Conservation (phyloP, 176 grass and related monocot genomes). For the Eragrostis curvula region DNA sequence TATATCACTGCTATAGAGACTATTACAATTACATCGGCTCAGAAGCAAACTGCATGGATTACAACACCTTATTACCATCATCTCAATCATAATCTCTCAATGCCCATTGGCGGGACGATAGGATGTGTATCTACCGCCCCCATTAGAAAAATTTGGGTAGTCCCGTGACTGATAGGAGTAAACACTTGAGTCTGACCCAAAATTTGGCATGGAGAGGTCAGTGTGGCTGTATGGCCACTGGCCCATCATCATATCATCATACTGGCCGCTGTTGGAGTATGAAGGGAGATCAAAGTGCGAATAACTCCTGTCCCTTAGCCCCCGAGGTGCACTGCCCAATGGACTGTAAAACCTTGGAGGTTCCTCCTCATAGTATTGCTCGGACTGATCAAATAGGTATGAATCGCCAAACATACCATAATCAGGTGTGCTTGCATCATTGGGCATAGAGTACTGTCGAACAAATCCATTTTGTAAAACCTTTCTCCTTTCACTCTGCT, state of each 20-base stretch:
- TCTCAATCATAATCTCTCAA: constrained; percentile 58
- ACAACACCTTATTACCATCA: constrained; percentile 69
- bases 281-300: constrained; percentile 65
- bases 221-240: constrained; percentile 63
- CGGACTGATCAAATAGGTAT: constrained; percentile 49
- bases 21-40: constrained; percentile 71
- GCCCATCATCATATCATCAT: constrained; percentile 64
- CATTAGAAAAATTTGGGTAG: constrained; percentile 51
- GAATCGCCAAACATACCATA: constrained; percentile 58
- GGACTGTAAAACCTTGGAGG: constrained; percentile 43
- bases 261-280: constrained; percentile 51
- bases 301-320: constrained; percentile 55
- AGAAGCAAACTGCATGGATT: constrained; percentile 57
- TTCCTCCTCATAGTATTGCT: constrained; percentile 46
- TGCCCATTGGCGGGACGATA: constrained; percentile 73
- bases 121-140: constrained; percentile 48
- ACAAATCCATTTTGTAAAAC: constrained; percentile 51
- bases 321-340: constrained; percentile 33
- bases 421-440: constrained; percentile 45
- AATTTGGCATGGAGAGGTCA: constrained; percentile 49
- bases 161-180: constrained; percentile 63
- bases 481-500: constrained; percentile 57
- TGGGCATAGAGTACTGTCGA: constrained; percentile 81
- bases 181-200: constrained; percentile 51
- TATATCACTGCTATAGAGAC: constrained; percentile 42